These are phyloP conservation scores for Acacia confusa DNA, from an alignment of 306 rosid species.

Conservation along the genomic window DNA sequence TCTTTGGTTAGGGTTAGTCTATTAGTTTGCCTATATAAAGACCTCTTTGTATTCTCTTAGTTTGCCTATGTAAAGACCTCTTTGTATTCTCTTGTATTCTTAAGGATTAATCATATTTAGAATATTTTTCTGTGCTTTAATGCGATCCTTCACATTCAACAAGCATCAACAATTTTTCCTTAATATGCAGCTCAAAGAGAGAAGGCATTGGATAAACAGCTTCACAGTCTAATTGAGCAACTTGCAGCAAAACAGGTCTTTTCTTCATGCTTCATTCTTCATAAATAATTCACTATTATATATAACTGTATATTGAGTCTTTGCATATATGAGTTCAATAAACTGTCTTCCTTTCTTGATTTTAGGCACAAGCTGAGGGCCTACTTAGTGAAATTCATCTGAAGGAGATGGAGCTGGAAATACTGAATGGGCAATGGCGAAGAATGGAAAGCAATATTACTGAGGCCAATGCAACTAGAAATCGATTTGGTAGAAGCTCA, in stretches of 20 bases:
- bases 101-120: too few species aligned
- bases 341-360: conserved; percentile 21
- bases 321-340: conserved; percentile 7
- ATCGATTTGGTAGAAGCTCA: conserved; percentile 58
- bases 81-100: too few species aligned
- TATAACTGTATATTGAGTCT: conserved; percentile 15
- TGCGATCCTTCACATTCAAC: too few species aligned
- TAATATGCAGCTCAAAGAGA: conserved; percentile 77
- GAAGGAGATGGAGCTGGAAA: conserved; percentile 87
- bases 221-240: conserved; percentile 87
- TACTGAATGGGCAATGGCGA: conserved; percentile 65
- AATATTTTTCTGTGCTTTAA: too few species aligned
- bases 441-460: conserved; percentile 40
- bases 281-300: background rate
- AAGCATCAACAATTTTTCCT: too few species aligned
- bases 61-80: too few species aligned
- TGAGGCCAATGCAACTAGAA: conserved; percentile 57
- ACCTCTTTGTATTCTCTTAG: too few species aligned
- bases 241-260: conserved; percentile 78
- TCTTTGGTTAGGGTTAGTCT: too few species aligned
- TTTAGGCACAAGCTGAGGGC: conserved; percentile 92
- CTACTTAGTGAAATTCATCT: conserved; percentile 67
- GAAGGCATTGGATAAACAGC: conserved; percentile 86
- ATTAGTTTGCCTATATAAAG: too few species aligned
- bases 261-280: conserved; percentile 7